Base-by-base conservation (phyloP, 2,329 filamentous ascomycete genomes). In the Plenodomus biglobosus region DNA sequence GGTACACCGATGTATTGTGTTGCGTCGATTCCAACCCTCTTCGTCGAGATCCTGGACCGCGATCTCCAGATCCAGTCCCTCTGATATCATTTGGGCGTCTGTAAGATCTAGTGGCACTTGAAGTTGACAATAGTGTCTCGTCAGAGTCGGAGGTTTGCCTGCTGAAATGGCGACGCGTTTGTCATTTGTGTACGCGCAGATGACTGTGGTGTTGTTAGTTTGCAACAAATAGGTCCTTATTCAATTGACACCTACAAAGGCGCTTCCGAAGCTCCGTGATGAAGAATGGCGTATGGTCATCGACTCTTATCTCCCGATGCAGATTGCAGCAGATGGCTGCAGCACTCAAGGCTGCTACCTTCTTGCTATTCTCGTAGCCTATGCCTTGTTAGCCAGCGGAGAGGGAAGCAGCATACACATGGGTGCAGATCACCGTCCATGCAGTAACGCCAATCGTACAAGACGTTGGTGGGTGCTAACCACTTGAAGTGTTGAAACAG, bases 61-160 rank as follows among this genome's bases (percentile, higher is more conserved):
- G 1, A 53, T 48, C 3, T 73, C 62, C 3, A 80, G 59, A 1
- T 73, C 73, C 2, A 71, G 63, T 0, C 73, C 74, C 8, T 77
- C 75, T 2, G 72, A 70, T 18, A 82, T 65, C 0, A 80, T 66
- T 13, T 79, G 73, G 1, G 75, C 65, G 38, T 84, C 80, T 3
- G 67, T 72, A 0, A 85, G 60, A 55, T 85, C 83, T 0, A 85
- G 67, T 0, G 82, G 81, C 1, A 78, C 60, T 15, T 81, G 79
- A 1, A 81, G 75, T 6, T 75, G 75, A 39, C 76, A 79, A 56
- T 83, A 85, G 1, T 79, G 75, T 22, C 80, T 75, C 10, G 75
- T 74, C 4, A 83, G 61, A 1, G 78, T 62, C 0, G 82, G 82
- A 0, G 82, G 83, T 0, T 81, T 70, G 0, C 82, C 82, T 1